A percentile compares a stretch with the other conserved stretches of the same genome.
Conservation (phyloP, 192 early-diverging fungal species). For the Dissophora globulifera region DNA sequence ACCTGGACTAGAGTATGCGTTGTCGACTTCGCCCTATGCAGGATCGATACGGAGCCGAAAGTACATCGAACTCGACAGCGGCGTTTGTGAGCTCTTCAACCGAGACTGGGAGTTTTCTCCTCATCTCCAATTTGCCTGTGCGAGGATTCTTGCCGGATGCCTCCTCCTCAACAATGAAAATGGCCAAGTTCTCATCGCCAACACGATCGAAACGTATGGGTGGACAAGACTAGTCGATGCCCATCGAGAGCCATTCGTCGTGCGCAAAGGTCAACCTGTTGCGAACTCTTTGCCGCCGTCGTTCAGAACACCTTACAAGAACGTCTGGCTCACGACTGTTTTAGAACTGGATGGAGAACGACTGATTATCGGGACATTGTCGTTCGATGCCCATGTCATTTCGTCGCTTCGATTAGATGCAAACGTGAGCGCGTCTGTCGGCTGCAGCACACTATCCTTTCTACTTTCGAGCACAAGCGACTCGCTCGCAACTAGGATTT, state of each 20-base stretch:
- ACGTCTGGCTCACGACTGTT: conserved; percentile 17
- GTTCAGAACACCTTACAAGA: conserved; percentile 18
- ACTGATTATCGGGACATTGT: conserved; percentile 11
- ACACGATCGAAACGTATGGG: conserved; percentile 34
- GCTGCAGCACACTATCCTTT: conserved; percentile 15
- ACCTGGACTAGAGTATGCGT: conserved; percentile 21
- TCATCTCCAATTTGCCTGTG: conserved; percentile 25
- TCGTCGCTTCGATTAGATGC: conserved; percentile 37
- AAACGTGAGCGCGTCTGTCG: conserved; percentile 22
- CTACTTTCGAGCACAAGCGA: conserved; percentile 17
- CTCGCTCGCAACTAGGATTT: conserved; percentile 26
- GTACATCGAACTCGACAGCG: conserved; percentile 10
- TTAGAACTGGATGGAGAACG: conserved; percentile 15
- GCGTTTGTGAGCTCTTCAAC: conserved; percentile 31
- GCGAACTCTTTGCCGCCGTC: conserved; percentile 23
- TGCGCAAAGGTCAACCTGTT: conserved; percentile 18
- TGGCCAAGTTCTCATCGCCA: conserved; percentile 14
- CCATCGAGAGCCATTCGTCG: conserved; percentile 20
- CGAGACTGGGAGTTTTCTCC: conserved; percentile 46
- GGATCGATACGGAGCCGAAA: conserved; percentile 1
- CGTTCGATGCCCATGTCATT: conserved; percentile 23
- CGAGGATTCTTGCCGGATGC: conserved; percentile 25
- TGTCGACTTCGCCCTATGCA: conserved; percentile 19
- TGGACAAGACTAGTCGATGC: conserved; percentile 16
- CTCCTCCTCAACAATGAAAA: conserved; percentile 34